These are phyloP conservation scores for Rutstroemia sydowiana DNA, from an alignment of 2,329 filamentous ascomycete species.

Conservation along the genomic window DNA sequence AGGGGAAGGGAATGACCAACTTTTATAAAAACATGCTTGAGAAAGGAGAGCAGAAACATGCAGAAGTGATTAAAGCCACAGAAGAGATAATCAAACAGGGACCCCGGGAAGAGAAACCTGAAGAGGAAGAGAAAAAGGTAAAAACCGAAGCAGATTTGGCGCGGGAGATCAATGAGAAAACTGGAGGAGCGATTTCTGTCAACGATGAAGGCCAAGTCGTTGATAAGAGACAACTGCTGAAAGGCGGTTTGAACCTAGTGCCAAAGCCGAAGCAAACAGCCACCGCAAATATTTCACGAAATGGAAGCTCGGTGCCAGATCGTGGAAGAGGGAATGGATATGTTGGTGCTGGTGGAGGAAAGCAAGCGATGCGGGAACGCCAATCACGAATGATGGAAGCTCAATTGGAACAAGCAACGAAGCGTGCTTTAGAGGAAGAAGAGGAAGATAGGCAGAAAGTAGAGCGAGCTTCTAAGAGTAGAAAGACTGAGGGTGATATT, in stretches of 20 bases:
- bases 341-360: conserved; percentile 41
- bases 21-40: conserved; percentile 73
- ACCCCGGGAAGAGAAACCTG: conserved; percentile 31
- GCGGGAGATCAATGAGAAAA: conserved; percentile 55
- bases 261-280: conserved; percentile 49
- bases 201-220: conserved; percentile 81
- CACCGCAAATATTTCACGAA: conserved; percentile 11
- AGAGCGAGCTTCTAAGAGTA: conserved; percentile 63
- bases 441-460: conserved; percentile 54
- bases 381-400: conserved; percentile 74
- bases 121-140: conserved; percentile 35
- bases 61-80: conserved; percentile 61
- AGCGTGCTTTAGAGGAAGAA: conserved; percentile 63
- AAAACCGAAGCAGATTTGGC: conserved; percentile 59
- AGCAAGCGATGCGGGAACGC: conserved; percentile 63
- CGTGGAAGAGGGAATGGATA: conserved; percentile 30
- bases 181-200: conserved; percentile 53
- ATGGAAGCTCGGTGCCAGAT: conserved; percentile 18
- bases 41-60: conserved; percentile 61
- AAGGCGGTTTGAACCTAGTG: conserved; percentile 66
- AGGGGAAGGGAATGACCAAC: conserved; percentile 63
- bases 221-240: conserved; percentile 74
- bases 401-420: conserved; percentile 66
- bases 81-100: conserved; percentile 44
- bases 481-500: conserved; percentile 71